phyloP scores from a whole-genome alignment of 495 filamentous ascomycete genomes.

The Usnea hakonensis region DNA sequence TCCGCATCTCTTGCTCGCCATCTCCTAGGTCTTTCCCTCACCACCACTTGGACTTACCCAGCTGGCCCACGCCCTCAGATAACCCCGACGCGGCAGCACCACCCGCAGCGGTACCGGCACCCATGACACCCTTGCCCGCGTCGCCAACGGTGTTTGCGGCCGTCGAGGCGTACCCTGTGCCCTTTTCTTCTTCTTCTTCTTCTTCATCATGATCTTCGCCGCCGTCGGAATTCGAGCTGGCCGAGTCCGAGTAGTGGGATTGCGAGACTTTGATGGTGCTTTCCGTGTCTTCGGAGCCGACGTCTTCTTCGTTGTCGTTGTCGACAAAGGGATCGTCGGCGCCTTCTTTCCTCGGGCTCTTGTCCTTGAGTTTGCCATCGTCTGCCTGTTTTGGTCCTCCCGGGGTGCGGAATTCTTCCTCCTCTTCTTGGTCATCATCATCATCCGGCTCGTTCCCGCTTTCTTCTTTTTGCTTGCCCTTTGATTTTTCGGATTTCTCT shows the following conservation, averaged over 20 bases:
- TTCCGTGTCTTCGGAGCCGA: background rate
- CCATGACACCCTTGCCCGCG: constrained; percentile 1
- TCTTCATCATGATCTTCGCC: background rate
- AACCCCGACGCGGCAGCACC: background rate
- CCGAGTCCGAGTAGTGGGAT: constrained; percentile 1
- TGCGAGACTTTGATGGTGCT: constrained; percentile 4
- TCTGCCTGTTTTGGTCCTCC: background rate
- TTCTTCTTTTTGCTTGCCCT: background rate
- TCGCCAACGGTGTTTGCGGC: background rate
- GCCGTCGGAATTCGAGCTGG: background rate
- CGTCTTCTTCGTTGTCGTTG: background rate
- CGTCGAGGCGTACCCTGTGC: background rate
- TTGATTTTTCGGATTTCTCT: background rate
- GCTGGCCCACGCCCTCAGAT: background rate
- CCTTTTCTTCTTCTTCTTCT: background rate
- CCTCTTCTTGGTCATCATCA: background rate
- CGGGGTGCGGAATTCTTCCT: background rate
- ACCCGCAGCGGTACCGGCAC: background rate
- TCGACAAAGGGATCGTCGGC: background rate
- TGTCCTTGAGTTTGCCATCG: background rate
- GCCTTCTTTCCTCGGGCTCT: background rate
- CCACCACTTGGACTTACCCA: constrained; percentile 5
- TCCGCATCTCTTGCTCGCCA: too few species aligned
- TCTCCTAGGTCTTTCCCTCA: background rate
- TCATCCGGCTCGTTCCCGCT: background rate